Base-by-base conservation (phyloP, 495 filamentous ascomycete species). In the Annulohypoxylon stygium region DNA sequence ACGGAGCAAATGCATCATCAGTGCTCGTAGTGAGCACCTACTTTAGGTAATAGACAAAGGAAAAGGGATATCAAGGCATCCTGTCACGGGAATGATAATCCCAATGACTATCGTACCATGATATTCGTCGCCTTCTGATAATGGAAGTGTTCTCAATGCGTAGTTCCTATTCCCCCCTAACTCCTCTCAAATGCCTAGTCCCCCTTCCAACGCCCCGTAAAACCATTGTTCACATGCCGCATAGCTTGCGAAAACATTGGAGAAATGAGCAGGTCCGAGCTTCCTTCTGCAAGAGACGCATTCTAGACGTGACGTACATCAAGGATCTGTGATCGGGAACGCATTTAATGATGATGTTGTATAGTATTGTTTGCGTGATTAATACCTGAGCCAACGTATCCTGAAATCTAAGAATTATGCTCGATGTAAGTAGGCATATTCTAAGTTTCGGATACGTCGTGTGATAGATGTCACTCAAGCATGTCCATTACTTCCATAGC, bases 401-500 rank as follows among this genome's bases (percentile, higher is more conserved):
- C 73, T 69, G 55, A 59, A 75, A 66, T 65, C n/a, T 55, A 53
- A 65, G 48, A 69, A 65, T 63, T 16, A 69, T 72, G 61, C 60
- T 69, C 8, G 23, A 25, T 62, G 36, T 9, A 55, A 65, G 59
- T 69, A 69, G 33, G 61, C 61, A 66, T 69, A 61, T 67, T 65
- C 34, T 71, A 14, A 71, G 37, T 37, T 65, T 61, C 37, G 47
- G 61, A 69, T 65, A 25, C 26, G 53, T 39, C 18, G 33, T 58
- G 9, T 23, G 36, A 54, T 37, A 11, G 43, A 10, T 30, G 14
- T 25, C 11, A 18, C 60, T 79, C 67, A 83, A 39, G 76, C 57
- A 69, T 85, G 83, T 59, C 82, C 81, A 55, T 80, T 81, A 57
- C 75, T 74, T 45, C 73, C 75, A 68, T 83, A 78, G 3, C 82